Evolutionary conservation across 305 asterid genomes (phyloP).

Genomic region (Salvia sclarea): DNA sequence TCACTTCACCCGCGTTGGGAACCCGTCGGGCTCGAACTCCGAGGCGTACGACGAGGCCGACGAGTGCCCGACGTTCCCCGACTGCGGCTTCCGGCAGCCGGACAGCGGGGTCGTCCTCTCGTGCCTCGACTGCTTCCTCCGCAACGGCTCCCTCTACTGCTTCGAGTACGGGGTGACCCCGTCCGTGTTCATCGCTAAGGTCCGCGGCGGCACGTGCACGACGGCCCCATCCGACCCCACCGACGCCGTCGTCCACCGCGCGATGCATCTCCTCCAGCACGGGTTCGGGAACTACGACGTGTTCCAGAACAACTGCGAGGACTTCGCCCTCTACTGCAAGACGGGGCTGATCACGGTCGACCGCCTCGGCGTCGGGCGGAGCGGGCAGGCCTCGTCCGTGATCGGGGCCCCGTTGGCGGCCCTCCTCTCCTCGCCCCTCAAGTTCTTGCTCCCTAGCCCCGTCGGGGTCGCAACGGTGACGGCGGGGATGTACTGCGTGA

Average conservation of each 20-base stretch:
- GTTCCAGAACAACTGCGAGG: constrained; percentile 93
- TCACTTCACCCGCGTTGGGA: constrained; percentile 68
- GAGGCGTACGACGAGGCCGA: constrained; percentile 38
- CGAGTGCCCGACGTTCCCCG: constrained; percentile 69
- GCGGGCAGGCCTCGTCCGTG: constrained; percentile 89
- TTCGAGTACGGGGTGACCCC: constrained; percentile 78
- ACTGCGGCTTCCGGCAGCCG: constrained; percentile 85
- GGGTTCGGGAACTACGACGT: constrained; percentile 87
- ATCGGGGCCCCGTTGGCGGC: constrained; percentile 94
- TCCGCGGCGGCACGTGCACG: constrained; percentile 96
- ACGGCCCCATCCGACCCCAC: constrained; percentile 71
- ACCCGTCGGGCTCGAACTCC: constrained; percentile 40
- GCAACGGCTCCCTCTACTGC: constrained; percentile 62
- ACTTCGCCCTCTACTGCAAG: constrained; percentile 85
- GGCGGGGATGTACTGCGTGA: constrained; percentile 91
- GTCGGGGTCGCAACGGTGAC: constrained; percentile 80
- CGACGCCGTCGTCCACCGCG: constrained; percentile 62
- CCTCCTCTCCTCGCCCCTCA: constrained; percentile 78
- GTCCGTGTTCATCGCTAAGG: constrained; percentile 71
- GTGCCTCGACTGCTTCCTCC: constrained; percentile 85
- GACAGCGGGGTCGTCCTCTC: constrained; percentile 77
- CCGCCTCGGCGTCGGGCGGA: constrained; percentile 75
- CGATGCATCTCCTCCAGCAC: constrained; percentile 77
- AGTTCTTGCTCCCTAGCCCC: constrained; percentile 77
- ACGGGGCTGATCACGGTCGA: constrained; percentile 84